Base-by-base conservation (phyloP, 1,284 basidiomycete species). In the Leccinum variabile region DNA sequence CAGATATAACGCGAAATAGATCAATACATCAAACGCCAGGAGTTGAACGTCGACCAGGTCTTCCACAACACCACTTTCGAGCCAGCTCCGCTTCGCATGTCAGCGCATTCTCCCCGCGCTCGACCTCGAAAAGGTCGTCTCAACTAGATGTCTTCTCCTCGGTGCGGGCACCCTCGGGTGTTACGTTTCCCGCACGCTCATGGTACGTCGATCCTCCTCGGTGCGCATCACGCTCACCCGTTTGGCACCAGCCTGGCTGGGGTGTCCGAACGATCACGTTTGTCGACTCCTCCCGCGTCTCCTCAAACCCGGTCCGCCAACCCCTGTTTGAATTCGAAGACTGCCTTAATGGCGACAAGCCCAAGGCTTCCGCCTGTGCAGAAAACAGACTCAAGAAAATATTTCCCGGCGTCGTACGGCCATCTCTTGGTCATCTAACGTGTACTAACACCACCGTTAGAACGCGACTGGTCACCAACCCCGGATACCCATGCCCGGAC, bases 121-220 rank as follows among this genome's bases (percentile, higher is more conserved):
- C 54, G 84, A 98, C 66, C 82, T 99, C 7, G 95, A 97, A 58
- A 92, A 89, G 75, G 85, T 99, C 30, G 87, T 93, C 2, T 74
- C 75, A 0, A 95, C 94, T 0, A 85, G 81, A 57, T 97, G 94
- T 74, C 80, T 99, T 1, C 79, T 98, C 1, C 86, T 99, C 0
- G 97, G 97, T 4, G 95, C 97, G 0, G 97, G 97, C 0, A 99
- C 97, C 0, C 81, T 99, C 13, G 97, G 97, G 0, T 99, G 97
- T 75, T 98, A 98, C 71, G 96, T 98, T 16, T 89, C 96, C 0
- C 80, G 95, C 18, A 88, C 89, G 2, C 80, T 98, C 13, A 92
- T 98, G 88, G 94, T 95, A 55, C 4, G 59, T 30, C 11, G 37
- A 81, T 73, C 5, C 18, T 22, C 28, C 18, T 35, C 0, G 41